Base-by-base conservation (phyloP, 2,329 filamentous ascomycete genomes). In the Penicillium sp. region DNA sequence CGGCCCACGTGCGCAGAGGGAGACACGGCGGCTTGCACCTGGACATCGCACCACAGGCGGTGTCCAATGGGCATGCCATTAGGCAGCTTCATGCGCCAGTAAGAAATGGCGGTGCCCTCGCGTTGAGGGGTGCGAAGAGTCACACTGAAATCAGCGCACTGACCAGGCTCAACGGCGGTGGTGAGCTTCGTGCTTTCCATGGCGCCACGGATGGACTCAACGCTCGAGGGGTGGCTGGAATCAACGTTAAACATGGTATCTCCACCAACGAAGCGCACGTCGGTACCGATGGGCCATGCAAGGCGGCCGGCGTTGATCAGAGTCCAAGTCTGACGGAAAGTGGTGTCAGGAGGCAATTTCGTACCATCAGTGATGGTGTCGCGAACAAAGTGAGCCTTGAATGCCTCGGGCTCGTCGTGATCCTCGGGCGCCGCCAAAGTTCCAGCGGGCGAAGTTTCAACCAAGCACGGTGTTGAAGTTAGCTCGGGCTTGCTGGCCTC, bases 181-280 rank as follows among this genome's bases (percentile, higher is more conserved):
- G 82, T 80, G 66, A 88, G 83, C 47, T 86, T 79, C 45, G 89
- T 93, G 65, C 88, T 95, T 74, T 93, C 86, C 47, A 84, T 88
- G 45, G 90, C 89, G 32, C 82, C 82, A 34, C 83, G 80, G 49
- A 96, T 83, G 58, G 90, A 84, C 35, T 79, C 78, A 48, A 89
- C 82, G 57, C 85, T 87, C n/a, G 86, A 83, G 25, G 90, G 87
- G 61, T 86, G 86, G 52, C 78, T 79, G 44, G 86, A 83, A 67
- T 95, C 88, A 46, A 95, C 80, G 57, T 90, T 86, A 60, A 94
- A 88, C 93, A 98, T 97, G 72, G 91, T 90, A 68, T 97, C 91
- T 43, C 93, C 93, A 49, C 91, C 90, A 50, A 94, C 86, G 63
- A 90, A 96, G 70, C 87, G 88, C 59, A 97, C 87, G 48, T 84